Evolutionary conservation across 2,329 filamentous ascomycete genomes (phyloP).

Genomic region (Sarocladium brachiariae): DNA sequence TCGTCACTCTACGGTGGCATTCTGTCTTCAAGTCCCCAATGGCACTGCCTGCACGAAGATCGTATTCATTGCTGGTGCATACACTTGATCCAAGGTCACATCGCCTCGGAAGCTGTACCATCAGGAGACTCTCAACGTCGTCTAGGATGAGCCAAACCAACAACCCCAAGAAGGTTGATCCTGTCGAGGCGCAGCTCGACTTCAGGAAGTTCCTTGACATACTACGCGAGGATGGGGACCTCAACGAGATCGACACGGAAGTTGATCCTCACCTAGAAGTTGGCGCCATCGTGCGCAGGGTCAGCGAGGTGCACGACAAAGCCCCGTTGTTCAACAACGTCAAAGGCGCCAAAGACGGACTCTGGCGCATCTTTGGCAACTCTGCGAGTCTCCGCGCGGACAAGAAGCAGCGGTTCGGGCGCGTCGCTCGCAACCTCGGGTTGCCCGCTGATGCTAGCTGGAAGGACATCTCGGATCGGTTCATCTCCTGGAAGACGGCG

Average conservation of each 20-base stretch:
- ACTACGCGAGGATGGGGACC: slow-evolving; percentile 33
- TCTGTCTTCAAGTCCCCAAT: too few species aligned
- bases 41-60: too few species aligned
- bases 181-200: slow-evolving; percentile 21
- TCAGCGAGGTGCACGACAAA: slow-evolving; percentile 37
- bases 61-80: too few species aligned
- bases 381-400: slow-evolving; percentile 30
- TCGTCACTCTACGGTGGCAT: background rate
- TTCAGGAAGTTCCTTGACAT: slow-evolving; percentile 40
- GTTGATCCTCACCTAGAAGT: slow-evolving; percentile 39
- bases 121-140: background rate
- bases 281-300: slow-evolving; percentile 38
- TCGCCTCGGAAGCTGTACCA: too few species aligned
- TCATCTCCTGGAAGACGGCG: slow-evolving; percentile 25
- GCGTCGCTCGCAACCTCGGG: slow-evolving; percentile 34
- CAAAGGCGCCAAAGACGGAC: slow-evolving; percentile 35
- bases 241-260: slow-evolving; percentile 36
- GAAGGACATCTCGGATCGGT: slow-evolving; percentile 32
- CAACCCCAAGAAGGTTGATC: background rate
- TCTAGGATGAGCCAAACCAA: background rate
- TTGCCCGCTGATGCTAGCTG: slow-evolving; percentile 30
- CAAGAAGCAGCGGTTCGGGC: slow-evolving; percentile 27
- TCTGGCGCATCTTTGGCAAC: slow-evolving; percentile 41
- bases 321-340: slow-evolving; percentile 47
- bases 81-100: too few species aligned